These are phyloP conservation scores for Penicillium cinerascens DNA, from an alignment of 495 filamentous ascomycete species.

Conservation along the genomic window DNA sequence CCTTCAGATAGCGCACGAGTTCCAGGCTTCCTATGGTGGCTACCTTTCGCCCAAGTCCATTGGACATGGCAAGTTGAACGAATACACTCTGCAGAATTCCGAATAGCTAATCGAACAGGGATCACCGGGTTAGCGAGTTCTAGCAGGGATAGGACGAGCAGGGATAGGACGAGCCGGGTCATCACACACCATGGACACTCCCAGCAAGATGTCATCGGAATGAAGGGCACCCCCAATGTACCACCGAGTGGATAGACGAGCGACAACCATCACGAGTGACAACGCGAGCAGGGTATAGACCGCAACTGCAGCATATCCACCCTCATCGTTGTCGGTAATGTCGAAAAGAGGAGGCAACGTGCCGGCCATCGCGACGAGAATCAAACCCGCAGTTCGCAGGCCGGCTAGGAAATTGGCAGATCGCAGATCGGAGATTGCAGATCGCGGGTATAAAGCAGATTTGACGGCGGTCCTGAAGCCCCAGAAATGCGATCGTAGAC, in stretches of 20 bases:
- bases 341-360: conserved; percentile 28
- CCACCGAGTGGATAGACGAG: conserved; percentile 25
- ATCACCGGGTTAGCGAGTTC: neutral
- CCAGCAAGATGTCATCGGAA: conserved; percentile 25
- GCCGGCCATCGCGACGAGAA: conserved; percentile 16
- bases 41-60: conserved; percentile 24
- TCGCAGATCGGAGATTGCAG: conserved; percentile 8
- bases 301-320: conserved; percentile 25
- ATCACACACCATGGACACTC: conserved; percentile 14
- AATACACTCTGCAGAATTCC: conserved; percentile 24
- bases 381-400: neutral
- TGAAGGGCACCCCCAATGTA: conserved; percentile 26
- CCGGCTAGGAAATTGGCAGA: conserved; percentile 5
- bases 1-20: conserved; percentile 18
- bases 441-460: neutral
- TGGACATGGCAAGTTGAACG: conserved; percentile 24
- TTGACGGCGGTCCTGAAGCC: neutral
- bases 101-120: conserved; percentile 9
- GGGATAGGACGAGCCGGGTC: neutral
- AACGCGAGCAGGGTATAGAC: conserved; percentile 25
- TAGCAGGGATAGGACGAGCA: neutral
- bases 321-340: conserved; percentile 28
- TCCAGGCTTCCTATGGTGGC: conserved; percentile 8
- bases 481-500: neutral
- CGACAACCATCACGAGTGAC: conserved; percentile 18